phyloP scores from a whole-genome alignment of 129 eudicot species.

The Pseudognaphalium luteoalbum region DNA sequence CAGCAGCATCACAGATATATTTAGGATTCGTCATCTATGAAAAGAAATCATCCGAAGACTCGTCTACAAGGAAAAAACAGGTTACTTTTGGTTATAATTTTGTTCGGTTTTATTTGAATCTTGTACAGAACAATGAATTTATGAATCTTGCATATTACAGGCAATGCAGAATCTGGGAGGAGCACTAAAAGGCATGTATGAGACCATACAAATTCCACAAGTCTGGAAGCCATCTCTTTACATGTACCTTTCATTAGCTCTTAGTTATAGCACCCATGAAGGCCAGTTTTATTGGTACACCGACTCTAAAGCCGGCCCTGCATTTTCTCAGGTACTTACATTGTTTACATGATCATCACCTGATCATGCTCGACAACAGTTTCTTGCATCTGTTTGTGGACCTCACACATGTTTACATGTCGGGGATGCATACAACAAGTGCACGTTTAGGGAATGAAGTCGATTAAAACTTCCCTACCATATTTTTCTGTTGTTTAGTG shows the following conservation, averaged over 20 bases:
- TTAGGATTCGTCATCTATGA: slow-evolving; percentile 56
- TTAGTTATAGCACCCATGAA: slow-evolving; percentile 57
- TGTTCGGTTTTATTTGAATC: neutral
- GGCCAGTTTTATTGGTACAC: slow-evolving; percentile 75
- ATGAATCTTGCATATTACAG: slow-evolving; percentile 10
- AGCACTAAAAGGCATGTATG: slow-evolving; percentile 50
- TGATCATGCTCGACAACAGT: neutral
- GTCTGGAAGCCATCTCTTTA: slow-evolving; percentile 70
- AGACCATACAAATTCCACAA: slow-evolving; percentile 49
- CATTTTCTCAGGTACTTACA: slow-evolving; percentile 51
- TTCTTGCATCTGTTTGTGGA: neutral
- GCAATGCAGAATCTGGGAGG: slow-evolving; percentile 38
- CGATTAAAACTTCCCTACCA: no score
- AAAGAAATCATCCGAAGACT: slow-evolving; percentile 24
- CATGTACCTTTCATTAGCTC: slow-evolving; percentile 57
- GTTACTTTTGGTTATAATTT: slow-evolving; percentile 15
- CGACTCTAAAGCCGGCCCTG: slow-evolving; percentile 61
- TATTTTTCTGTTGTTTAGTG: no score
- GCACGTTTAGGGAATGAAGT: no score
- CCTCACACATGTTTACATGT: neutral
- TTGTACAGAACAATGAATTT: neutral
- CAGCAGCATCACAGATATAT: slow-evolving; percentile 45
- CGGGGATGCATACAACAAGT: no score
- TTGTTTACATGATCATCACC: neutral
- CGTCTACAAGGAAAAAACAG: slow-evolving; percentile 31